phyloP scores from a whole-genome alignment of 345 rosid genomes.

The Schrenkiella parvula region DNA sequence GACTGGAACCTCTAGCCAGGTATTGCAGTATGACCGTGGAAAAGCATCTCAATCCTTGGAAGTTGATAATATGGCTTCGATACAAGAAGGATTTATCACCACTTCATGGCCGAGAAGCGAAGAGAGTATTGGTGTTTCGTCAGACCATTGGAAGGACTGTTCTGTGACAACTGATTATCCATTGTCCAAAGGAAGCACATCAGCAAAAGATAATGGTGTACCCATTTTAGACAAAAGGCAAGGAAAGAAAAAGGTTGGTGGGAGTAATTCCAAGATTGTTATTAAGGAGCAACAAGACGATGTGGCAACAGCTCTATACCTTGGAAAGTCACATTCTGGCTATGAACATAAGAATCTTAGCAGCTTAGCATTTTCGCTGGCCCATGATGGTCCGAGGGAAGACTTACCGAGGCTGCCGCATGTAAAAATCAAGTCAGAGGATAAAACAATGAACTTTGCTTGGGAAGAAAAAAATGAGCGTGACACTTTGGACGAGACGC shows the following conservation, averaged over 20 bases:
- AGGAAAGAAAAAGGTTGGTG: constrained; percentile 59
- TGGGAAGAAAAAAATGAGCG: constrained; percentile 84
- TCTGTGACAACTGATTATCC: constrained; percentile 71
- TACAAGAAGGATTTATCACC: constrained; percentile 32
- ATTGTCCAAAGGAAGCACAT: constrained; percentile 44
- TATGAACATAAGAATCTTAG: constrained; percentile 39
- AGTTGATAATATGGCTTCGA: background rate
- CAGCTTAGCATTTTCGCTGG: constrained; percentile 43
- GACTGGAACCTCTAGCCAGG: constrained; percentile 10
- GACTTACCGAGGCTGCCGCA: constrained; percentile 84
- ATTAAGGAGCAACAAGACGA: constrained; percentile 80
- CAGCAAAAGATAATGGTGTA: constrained; percentile 38
- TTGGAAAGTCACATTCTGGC: constrained; percentile 44
- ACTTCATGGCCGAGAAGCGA: constrained; percentile 52
- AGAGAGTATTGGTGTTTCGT: constrained; percentile 41
- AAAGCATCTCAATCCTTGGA: constrained; percentile 20
- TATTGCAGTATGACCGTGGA: constrained; percentile 5
- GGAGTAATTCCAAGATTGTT: constrained; percentile 41
- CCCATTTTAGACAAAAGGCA: constrained; percentile 46
- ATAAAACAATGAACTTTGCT: constrained; percentile 52
- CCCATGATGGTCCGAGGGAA: constrained; percentile 58
- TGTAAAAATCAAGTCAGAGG: constrained; percentile 82
- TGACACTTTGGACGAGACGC: constrained; percentile 52
- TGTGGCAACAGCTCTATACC: constrained; percentile 59
- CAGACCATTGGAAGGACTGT: constrained; percentile 70